Evolutionary conservation across 805 yeast genomes (phyloP).

Genomic region (Candida bentonensis): DNA sequence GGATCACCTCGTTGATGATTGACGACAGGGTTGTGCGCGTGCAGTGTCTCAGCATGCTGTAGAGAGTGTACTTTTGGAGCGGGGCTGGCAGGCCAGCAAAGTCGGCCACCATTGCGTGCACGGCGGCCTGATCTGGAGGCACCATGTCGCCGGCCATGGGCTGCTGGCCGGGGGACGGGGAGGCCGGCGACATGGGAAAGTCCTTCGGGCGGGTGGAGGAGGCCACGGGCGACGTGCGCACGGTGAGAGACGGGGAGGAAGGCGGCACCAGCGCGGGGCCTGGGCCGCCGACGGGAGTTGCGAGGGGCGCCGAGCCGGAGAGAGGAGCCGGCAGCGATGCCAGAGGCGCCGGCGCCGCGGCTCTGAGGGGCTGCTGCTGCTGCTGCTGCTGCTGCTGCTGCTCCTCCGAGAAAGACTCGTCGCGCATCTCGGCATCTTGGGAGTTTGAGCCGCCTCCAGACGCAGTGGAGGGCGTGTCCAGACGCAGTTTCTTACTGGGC

Average conservation of each 20-base stretch:
- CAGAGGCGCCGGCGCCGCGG: no score
- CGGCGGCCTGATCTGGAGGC: constrained; percentile 4
- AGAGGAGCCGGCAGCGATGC: no score
- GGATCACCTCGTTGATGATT: constrained; percentile 35
- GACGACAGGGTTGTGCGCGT: constrained; percentile 51
- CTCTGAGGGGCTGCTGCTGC: no score
- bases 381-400: no score
- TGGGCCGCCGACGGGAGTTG: not conserved
- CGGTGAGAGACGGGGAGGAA: not conserved
- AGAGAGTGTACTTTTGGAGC: constrained; percentile 37
- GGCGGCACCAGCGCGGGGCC: not conserved
- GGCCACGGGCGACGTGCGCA: constrained; percentile 1
- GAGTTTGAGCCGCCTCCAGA: not conserved
- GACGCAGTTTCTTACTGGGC: not conserved
- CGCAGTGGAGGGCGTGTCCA: no score
- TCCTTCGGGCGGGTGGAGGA: not conserved
- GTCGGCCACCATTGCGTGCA: constrained; percentile 16
- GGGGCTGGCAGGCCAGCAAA: constrained; percentile 28
- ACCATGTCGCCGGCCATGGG: not conserved
- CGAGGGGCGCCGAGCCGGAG: not conserved
- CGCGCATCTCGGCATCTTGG: not conserved
- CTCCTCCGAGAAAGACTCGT: no score
- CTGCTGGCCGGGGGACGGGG: not conserved
- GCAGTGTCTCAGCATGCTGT: constrained; percentile 40
- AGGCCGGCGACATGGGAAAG: not conserved